These are phyloP conservation scores for Zoysia japonica DNA, from an alignment of 176 grass and related monocot species.

Conservation along the genomic window DNA sequence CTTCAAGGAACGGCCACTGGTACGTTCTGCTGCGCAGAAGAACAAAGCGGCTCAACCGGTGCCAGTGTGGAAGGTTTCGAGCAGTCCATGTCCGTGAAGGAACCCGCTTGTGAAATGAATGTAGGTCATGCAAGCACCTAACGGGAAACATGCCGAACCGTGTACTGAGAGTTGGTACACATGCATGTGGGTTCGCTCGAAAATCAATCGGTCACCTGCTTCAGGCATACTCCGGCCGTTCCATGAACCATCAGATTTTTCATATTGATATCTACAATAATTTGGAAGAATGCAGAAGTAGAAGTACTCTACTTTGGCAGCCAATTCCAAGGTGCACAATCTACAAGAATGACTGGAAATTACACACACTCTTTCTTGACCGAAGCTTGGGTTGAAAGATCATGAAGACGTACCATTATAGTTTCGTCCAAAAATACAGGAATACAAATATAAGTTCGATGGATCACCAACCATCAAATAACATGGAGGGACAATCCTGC, in stretches of 20 bases:
- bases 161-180: constrained; percentile 36
- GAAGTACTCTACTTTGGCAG: constrained; percentile 6
- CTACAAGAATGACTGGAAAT: not conserved
- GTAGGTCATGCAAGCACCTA: constrained; percentile 41
- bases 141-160: constrained; percentile 37
- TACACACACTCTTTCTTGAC: constrained; percentile 10
- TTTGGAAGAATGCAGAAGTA: not conserved
- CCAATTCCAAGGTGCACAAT: constrained; percentile 8
- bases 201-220: not conserved
- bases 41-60: constrained; percentile 17
- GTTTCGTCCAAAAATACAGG: constrained; percentile 31
- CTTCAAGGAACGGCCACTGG: constrained; percentile 47
- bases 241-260: constrained; percentile 8
- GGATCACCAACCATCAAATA: constrained; percentile 24
- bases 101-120: constrained; percentile 25
- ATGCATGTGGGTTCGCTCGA: constrained; percentile 31
- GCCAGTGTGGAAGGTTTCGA: constrained; percentile 18
- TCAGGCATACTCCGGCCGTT: not conserved
- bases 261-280: not conserved
- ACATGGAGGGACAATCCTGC: not conserved
- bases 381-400: constrained; percentile 4
- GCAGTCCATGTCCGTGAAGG: constrained; percentile 21
- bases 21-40: constrained; percentile 21
- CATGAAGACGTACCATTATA: constrained; percentile 11
- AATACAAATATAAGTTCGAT: constrained; percentile 34